Percentiles rank a stretch among this genome's conserved stretches.
Conservation (phyloP, 139 green algal genomes). For the Coccomyxa sp. region DNA sequence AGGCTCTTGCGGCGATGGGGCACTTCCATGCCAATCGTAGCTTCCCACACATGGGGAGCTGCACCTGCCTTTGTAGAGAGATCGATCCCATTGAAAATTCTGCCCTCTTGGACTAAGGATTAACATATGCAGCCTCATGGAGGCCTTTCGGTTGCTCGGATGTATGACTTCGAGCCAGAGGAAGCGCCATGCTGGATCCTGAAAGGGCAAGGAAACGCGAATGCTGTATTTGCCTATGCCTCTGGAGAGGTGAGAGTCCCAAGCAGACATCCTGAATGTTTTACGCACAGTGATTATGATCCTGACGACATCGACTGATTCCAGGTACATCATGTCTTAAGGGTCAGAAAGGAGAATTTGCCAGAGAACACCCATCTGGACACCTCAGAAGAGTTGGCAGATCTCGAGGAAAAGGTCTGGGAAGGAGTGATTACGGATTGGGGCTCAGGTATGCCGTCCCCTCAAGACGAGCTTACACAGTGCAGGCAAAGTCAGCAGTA, state of each 20-base stretch:
- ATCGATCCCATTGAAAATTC: neutral
- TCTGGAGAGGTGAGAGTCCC: neutral
- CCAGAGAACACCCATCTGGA: neutral
- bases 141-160: neutral
- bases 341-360: neutral
- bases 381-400: neutral
- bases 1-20: no score
- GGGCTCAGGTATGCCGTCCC: no score
- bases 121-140: neutral
- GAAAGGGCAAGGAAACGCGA: constrained; percentile 46
- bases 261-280: neutral
- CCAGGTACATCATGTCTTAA: neutral
- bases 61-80: neutral
- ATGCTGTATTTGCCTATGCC: constrained; percentile 38
- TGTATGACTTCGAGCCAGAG: neutral
- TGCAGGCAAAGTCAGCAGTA: neutral
- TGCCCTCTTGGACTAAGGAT: neutral
- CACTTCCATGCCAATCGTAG: neutral
- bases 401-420: no score
- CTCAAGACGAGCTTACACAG: neutral
- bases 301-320: neutral
- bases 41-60: neutral
- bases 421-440: no score
- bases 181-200: constrained; percentile 23
- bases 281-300: neutral